Evolutionary conservation across 495 filamentous ascomycete species (phyloP).

Genomic region (Penicillium cinerascens): DNA sequence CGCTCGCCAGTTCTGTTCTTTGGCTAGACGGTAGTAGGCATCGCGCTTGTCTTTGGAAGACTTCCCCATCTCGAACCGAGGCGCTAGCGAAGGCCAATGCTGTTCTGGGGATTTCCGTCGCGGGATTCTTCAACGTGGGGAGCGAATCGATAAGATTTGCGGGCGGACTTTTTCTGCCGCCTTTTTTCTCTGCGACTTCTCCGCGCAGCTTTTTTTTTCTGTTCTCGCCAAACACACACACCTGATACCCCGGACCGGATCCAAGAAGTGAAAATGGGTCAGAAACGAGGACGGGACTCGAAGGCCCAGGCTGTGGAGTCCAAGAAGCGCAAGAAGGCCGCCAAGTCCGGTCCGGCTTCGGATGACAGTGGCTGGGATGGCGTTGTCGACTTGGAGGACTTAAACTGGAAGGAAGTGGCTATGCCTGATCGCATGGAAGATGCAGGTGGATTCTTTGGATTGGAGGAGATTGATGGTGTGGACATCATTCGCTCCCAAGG

Average conservation of each 20-base stretch:
- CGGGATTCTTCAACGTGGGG: constrained; percentile 29
- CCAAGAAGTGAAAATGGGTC: constrained; percentile 30
- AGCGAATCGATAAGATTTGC: constrained; percentile 37
- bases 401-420: constrained; percentile 77
- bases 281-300: constrained; percentile 49
- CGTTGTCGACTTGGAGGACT: constrained; percentile 53
- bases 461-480: constrained; percentile 90
- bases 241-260: not conserved
- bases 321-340: constrained; percentile 51
- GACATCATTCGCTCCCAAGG: constrained; percentile 59
- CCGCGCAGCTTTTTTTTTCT: constrained; percentile 8
- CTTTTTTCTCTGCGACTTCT: constrained; percentile 30
- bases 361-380: constrained; percentile 26
- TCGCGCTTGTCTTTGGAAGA: constrained; percentile 99
- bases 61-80: constrained; percentile 70
- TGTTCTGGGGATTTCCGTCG: constrained; percentile 4
- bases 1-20: constrained; percentile 97
- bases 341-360: constrained; percentile 24
- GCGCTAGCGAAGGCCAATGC: not conserved
- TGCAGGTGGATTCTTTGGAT: constrained; percentile 88
- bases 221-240: not conserved
- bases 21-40: constrained; percentile 94
- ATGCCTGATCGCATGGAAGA: constrained; percentile 86
- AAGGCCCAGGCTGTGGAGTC: constrained; percentile 26
- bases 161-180: constrained; percentile 41